Base-by-base conservation (phyloP, 805 yeast genomes). In the Millerozyma miso region DNA sequence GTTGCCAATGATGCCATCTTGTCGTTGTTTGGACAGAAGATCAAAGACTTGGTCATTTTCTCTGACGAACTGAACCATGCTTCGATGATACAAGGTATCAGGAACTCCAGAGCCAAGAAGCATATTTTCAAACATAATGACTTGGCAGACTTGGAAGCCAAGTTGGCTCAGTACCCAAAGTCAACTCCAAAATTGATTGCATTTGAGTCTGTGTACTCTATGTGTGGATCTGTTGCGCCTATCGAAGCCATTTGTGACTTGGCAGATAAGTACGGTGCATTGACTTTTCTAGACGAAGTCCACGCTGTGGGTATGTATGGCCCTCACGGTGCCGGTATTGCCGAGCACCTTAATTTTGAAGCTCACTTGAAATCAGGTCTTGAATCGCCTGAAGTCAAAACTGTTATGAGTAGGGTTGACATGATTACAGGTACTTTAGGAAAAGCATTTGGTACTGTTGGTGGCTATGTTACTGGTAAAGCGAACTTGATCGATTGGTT, bases 231-330 rank as follows among this genome's bases (percentile, higher is more conserved):
- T 10, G 87, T 93, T 45, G 85, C 97, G 32, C 97, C 97, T 40
- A 93, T 93, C 55, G 88, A 85, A 56, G 81, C 78, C 48, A 89
- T 93, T 52, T 91, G 97, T 63, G 96, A 90, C 54, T 76, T 93
- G 58, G 99, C 99, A 33, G 97, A 93, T 41, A 88, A 93, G 68
- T 93, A 93, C 62, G 98, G 98, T 48, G 98, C 98, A 37, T 68
- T 93, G 55, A 93, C 99, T 23, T 93, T 93, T 67, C 74, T 93
- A 63, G 99, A 93, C 64, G 99, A 93, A 67, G 99, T 93, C 32
- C 99, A 93, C 60, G 98, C 99, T 31, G 98, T 93, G 37, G 99
- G 99, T 43, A 79, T 93, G 83, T 93, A 93, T 62, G 99, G 99
- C 56, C 98, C 99, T 46, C 96, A 87, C 57, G 99, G 99, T 60